Percentiles rank a stretch among this genome's conserved stretches.
phyloP scores from a whole-genome alignment of 1,284 basidiomycete genomes.

The Meira miltonrushii region DNA sequence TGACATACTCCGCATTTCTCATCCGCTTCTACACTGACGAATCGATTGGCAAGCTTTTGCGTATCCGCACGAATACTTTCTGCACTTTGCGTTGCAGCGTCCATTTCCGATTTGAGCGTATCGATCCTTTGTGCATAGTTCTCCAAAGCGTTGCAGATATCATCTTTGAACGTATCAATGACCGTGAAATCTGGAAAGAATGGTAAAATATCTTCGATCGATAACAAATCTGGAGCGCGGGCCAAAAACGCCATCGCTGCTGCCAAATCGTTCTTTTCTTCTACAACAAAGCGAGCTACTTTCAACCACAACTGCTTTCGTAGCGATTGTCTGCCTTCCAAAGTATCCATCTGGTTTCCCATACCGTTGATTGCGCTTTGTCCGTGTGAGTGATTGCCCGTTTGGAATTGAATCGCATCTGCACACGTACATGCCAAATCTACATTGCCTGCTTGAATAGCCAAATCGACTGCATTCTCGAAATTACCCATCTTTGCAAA shows the following conservation, averaged over 20 bases:
- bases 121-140: conserved; percentile 90
- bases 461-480: conserved; percentile 92
- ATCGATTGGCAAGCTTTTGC: conserved; percentile 75
- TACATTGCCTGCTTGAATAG: conserved; percentile 58
- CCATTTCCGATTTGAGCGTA: conserved; percentile 86
- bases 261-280: conserved; percentile 95
- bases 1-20: conserved; percentile 81
- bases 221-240: conserved; percentile 77
- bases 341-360: neutral
- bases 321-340: conserved; percentile 52
- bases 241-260: conserved; percentile 94
- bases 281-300: conserved; percentile 93
- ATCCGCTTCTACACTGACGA: conserved; percentile 75
- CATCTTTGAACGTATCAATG: conserved; percentile 98
- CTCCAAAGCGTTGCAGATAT: conserved; percentile 92
- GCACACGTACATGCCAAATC: conserved; percentile 56
- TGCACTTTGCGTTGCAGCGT: conserved; percentile 83
- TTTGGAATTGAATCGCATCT: conserved; percentile 15
- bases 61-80: conserved; percentile 93
- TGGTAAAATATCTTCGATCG: conserved; percentile 96
- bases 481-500: conserved; percentile 96
- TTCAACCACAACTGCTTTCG: conserved; percentile 95
- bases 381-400: no score
- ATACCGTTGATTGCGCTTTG: conserved; percentile 16
- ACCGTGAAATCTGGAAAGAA: conserved; percentile 99